Base-by-base conservation (phyloP, 495 filamentous ascomycete species). In the Hyphodiscus hymeniophilus region DNA sequence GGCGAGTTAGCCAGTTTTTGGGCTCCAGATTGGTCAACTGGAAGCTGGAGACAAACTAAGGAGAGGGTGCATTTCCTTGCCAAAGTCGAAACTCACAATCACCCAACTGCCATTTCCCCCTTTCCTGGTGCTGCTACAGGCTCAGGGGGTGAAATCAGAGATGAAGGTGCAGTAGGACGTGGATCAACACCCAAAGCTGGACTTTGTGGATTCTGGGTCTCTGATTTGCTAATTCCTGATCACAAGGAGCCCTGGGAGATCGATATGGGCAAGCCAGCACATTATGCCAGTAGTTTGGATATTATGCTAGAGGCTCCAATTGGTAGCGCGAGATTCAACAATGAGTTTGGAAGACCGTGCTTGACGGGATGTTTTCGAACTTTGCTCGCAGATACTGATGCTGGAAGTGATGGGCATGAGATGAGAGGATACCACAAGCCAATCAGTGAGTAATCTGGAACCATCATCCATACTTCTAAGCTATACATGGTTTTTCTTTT, bases 81-180 rank as follows among this genome's bases (percentile, higher is more conserved):
- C 55, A 98, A 98, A 68, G 92, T 96, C 12, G 92, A 98, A 66
- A 95, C 92, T 1, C 92, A 98, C 67, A 97, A 96, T 63, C 92
- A 98, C 59, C 92, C 92, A 17, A 96, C 92, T 12, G 92, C 90
- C 7, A 89, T 98, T 43, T 94, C 91, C 3, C 90, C 87, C 3
- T 80, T 79, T 54, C 77, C 84, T 5, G 84, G 92, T 47, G 92
- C 94, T 16, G 92, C 92, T 11, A 98, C 92, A 38, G 92, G 92
- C 21, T 92, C 89, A 15, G 92, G 92, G 53, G 92, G 92, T 51
- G 91, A 95, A 65, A 95, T 95, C 50, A 73, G 89, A 42, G 92
- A 98, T 52, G 92, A 98, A 63, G 91, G 88, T 30, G 87, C 92
- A 10, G 92, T 97, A 5, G 92, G 92, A 15, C 75, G 88, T 59